Conservation (phyloP, 768 basidiomycete genomes). For the Podaxis rugospora region DNA sequence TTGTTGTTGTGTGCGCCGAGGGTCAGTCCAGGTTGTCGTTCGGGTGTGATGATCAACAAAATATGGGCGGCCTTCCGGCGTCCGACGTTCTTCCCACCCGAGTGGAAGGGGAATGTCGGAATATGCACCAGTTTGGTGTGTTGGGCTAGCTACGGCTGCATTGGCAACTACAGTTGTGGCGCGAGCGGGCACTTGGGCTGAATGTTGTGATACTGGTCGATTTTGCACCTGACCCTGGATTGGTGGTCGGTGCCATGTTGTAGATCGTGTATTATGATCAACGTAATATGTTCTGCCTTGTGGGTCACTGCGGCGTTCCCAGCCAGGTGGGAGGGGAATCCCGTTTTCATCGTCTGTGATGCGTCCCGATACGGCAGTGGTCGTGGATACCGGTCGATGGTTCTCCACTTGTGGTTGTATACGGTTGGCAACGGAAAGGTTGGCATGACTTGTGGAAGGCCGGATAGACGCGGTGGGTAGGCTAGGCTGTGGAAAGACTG, state of each 20-base stretch:
- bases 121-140: constrained; percentile 35
- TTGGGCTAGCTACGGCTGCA: constrained; percentile 20
- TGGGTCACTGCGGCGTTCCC: constrained; percentile 77
- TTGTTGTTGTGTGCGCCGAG: constrained; percentile 54
- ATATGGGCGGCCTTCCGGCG: constrained; percentile 77
- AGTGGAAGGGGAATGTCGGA: constrained; percentile 72
- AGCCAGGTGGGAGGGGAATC: constrained; percentile 66
- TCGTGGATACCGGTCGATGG: constrained; percentile 16
- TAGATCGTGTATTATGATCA: constrained; percentile 78
- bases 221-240: constrained; percentile 21
- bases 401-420: constrained; percentile 16
- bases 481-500: constrained; percentile 5
- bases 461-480: constrained; percentile 16
- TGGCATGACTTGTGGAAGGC: constrained; percentile 23
- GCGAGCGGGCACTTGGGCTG: constrained; percentile 22
- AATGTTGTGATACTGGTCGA: constrained; percentile 22
- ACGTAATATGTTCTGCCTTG: constrained; percentile 80
- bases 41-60: constrained; percentile 73
- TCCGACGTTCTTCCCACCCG: constrained; percentile 91
- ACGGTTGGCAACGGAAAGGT: constrained; percentile 18
- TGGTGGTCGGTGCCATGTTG: constrained; percentile 71
- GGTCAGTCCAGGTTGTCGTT: constrained; percentile 91
- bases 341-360: constrained; percentile 54
- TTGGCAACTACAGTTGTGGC: constrained; percentile 21
- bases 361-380: constrained; percentile 21